phyloP scores from a whole-genome alignment of 371 early-diverging fungal species.

The Dinochytrium kinnereticum region DNA sequence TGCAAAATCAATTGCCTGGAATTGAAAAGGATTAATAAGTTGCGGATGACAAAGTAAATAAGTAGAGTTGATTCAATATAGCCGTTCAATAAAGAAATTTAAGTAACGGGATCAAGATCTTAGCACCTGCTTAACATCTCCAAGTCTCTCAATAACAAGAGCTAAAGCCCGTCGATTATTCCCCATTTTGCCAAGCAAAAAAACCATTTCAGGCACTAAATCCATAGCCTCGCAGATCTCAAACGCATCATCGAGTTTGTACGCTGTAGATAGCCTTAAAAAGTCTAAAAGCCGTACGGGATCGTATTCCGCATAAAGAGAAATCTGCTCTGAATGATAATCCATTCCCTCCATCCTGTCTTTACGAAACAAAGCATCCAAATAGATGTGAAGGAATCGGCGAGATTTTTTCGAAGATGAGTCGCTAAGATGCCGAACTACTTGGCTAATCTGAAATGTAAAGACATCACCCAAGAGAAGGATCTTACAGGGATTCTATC shows the following conservation, averaged over 20 bases:
- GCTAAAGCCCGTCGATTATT: conserved; percentile 88
- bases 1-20: conserved; percentile 93
- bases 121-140: conserved; percentile 84
- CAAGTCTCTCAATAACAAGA: conserved; percentile 87
- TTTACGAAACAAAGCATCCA: conserved; percentile 82
- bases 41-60: too few species aligned
- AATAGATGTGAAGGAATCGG: conserved; percentile 77
- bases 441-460: conserved; percentile 8
- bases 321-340: conserved; percentile 80
- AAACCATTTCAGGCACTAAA: conserved; percentile 95
- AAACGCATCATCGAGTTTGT: conserved; percentile 65
- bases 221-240: conserved; percentile 81
- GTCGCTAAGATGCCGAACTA: not conserved
- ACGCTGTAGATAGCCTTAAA: conserved; percentile 59
- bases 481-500: conserved; percentile 77
- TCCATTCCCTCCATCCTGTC: conserved; percentile 77
- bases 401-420: not conserved
- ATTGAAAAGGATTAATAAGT: conserved; percentile 8
- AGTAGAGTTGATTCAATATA: not conserved
- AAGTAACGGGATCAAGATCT: conserved; percentile 8
- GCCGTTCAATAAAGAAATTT: conserved; percentile 1
- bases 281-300: conserved; percentile 79
- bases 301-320: conserved; percentile 89
- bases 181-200: conserved; percentile 95
- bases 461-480: not conserved